A percentile compares a stretch with the other conserved stretches of the same genome.
phyloP scores from a whole-genome alignment of 1,139 yeast genomes.

The Saccharomyces hybrid region DNA sequence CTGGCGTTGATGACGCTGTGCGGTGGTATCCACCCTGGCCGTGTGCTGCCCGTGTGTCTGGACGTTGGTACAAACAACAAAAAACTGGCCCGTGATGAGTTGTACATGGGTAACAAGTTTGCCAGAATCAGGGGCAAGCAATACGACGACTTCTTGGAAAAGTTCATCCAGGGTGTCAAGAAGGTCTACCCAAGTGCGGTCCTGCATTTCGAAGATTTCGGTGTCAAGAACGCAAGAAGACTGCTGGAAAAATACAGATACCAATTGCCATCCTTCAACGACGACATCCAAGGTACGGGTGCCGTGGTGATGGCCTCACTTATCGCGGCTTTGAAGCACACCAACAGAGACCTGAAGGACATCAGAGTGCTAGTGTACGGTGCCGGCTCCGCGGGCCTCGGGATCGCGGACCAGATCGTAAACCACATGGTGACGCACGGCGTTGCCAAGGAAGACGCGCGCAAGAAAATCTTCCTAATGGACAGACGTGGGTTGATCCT shows the following conservation, averaged over 20 bases:
- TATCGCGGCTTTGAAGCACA: conserved; percentile 75
- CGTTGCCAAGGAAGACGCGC: conserved; percentile 63
- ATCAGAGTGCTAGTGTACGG: conserved; percentile 73
- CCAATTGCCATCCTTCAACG: conserved; percentile 81
- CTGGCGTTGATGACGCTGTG: conserved; percentile 91
- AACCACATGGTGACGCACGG: conserved; percentile 83
- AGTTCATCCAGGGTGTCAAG: conserved; percentile 64
- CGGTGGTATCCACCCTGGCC: conserved; percentile 93
- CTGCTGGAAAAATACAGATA: conserved; percentile 69
- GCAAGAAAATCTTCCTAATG: conserved; percentile 62
- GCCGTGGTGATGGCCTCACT: conserved; percentile 95
- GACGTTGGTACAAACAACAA: conserved; percentile 92
- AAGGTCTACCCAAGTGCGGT: conserved; percentile 82
- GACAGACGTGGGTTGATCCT: conserved; percentile 80
- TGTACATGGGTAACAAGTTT: conserved; percentile 86
- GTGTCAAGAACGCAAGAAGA: conserved; percentile 81
- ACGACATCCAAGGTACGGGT: conserved; percentile 97
- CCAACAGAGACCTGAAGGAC: conserved; percentile 60
- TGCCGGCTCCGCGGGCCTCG: conserved; percentile 95
- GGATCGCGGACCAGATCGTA: conserved; percentile 89
- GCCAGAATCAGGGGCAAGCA: conserved; percentile 79
- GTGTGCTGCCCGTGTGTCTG: conserved; percentile 80
- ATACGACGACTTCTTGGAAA: conserved; percentile 76
- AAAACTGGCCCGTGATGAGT: conserved; percentile 65
- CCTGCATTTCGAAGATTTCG: conserved; percentile 93